Base-by-base conservation (phyloP, 352 stramenopile genomes). In the Phytophthora brassicae region DNA sequence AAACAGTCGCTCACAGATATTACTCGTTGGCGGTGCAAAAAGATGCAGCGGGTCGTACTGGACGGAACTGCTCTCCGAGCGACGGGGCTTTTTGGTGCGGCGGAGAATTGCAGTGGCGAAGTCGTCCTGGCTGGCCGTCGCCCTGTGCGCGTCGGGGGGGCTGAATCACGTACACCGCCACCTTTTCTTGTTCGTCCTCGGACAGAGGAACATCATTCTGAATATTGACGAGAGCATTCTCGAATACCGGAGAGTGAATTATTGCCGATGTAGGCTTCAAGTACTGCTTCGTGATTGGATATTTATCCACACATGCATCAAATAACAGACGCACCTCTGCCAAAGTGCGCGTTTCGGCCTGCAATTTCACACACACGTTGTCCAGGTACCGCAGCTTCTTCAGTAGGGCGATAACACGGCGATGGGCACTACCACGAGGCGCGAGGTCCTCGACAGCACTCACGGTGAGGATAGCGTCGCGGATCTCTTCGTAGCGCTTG, bases 401-500 rank as follows among this genome's bases (percentile, higher is more conserved):
- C 11, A 39, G 11, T 23, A 46, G 11, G 16, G 28, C 39, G 20
- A n/a, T 6, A 51, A 29, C 4, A 26, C 46, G 20, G 16, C 26
- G 8, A n/a, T n/a, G n/a, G n/a, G n/a, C n/a, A n/a, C n/a, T n/a
- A n/a, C n/a, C n/a, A n/a, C n/a, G n/a, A n/a, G n/a, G n/a, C n/a
- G n/a, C n/a, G n/a, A n/a, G 7, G 26, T 4, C n/a, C n/a, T n/a
- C n/a, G n/a, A 53, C 46, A 3, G 28, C 28, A n/a, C 41, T 19
- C 2, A 57, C 41, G 7, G 46, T 60, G 41, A 2, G 41, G 26
- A n/a, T n/a, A n/a, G n/a, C n/a, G n/a, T n/a, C n/a, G n/a, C n/a
- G n/a, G 17, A 52, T 52, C 12, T 44, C 23, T 14, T 17, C 36
- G 28, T 56, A 64, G 24, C 44, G 56, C 45, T 64, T 6, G n/a